Evolutionary conservation across 345 rosid species (phyloP).

Genomic region (Populus tremula): DNA sequence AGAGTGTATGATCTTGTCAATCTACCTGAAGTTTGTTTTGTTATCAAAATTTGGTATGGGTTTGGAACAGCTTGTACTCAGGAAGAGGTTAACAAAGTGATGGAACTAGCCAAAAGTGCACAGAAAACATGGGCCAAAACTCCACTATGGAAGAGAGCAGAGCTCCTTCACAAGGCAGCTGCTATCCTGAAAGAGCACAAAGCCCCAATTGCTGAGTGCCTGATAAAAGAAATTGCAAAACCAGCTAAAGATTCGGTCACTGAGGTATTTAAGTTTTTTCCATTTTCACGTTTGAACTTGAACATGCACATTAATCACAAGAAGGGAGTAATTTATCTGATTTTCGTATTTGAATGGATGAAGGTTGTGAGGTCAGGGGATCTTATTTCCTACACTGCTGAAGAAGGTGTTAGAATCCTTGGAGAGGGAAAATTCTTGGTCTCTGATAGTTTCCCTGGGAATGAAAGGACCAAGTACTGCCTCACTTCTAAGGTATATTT

Average conservation of each 20-base stretch:
- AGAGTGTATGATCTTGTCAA: neutral
- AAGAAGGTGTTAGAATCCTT: conserved; percentile 90
- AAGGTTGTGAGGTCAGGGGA: conserved; percentile 98
- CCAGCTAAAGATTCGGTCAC: conserved; percentile 94
- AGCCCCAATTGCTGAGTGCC: conserved; percentile 78
- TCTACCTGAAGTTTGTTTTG: neutral
- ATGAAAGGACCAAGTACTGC: conserved; percentile 96
- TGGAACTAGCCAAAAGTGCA: conserved; percentile 77
- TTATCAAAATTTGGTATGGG: neutral
- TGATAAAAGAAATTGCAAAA: conserved; percentile 95
- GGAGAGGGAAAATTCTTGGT: conserved; percentile 92
- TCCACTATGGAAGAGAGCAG: conserved; percentile 97
- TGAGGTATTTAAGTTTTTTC: conserved; percentile 44
- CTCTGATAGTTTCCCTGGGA: conserved; percentile 97
- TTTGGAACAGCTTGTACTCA: conserved; percentile 74
- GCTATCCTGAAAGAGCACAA: conserved; percentile 85
- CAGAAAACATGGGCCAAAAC: conserved; percentile 95
- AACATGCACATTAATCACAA: neutral
- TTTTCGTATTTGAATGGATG: neutral
- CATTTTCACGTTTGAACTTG: neutral
- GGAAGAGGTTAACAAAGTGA: conserved; percentile 89
- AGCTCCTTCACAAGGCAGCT: conserved; percentile 95
- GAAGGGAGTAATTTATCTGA: neutral
- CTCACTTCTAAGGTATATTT: conserved; percentile 78
- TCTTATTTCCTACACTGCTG: conserved; percentile 85